phyloP scores from a whole-genome alignment of 73 alveolate species.

The Tetrahymena elliotti region DNA sequence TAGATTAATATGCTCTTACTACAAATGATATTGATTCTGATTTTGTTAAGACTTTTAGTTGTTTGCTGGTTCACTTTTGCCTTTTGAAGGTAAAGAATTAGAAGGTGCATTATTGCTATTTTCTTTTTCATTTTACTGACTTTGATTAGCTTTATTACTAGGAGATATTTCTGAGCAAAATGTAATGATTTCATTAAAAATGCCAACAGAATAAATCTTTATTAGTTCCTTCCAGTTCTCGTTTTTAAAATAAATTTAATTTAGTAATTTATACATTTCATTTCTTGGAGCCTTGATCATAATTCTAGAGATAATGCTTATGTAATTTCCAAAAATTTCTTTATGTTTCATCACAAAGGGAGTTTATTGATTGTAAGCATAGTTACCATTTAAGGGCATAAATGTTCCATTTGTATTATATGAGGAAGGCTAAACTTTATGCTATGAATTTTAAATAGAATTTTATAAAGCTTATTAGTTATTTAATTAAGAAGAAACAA shows the following conservation, averaged over 20 bases:
- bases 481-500: neutral
- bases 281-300: constrained; percentile 37
- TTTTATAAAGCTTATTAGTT: neutral
- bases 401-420: neutral
- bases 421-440: neutral
- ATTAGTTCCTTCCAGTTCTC: constrained; percentile 54
- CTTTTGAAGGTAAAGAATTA: constrained; percentile 4
- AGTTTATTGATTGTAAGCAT: neutral
- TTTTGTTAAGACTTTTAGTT: constrained; percentile 4
- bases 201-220: constrained; percentile 20
- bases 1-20: neutral
- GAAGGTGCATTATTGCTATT: neutral
- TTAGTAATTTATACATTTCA: constrained; percentile 51
- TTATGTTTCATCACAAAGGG: neutral
- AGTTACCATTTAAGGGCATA: neutral
- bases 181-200: neutral
- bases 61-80: constrained; percentile 14
- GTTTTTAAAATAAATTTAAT: constrained; percentile 50
- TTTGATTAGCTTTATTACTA: neutral
- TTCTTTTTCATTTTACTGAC: neutral
- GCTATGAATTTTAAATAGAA: neutral
- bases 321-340: constrained; percentile 34
- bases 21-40: neutral
- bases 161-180: neutral
- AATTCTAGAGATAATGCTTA: constrained; percentile 30